These are phyloP conservation scores for Bolboschoenoplectus hybrid DNA, from an alignment of 202 grass and related monocot genomes.

Conservation along the genomic window DNA sequence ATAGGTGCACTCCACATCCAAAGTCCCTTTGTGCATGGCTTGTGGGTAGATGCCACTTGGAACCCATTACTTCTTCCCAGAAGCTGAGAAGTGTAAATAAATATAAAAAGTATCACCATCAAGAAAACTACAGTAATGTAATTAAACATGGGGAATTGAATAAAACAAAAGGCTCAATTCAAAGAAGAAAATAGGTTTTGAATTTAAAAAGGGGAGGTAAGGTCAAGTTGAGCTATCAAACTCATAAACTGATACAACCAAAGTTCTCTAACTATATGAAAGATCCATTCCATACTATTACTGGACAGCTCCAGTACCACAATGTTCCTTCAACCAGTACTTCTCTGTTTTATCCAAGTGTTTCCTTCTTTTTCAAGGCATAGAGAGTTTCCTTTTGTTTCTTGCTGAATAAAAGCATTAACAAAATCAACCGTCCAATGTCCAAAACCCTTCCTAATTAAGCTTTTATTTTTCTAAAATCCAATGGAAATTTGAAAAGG, in stretches of 20 bases:
- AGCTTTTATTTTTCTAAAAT: not conserved
- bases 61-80: conserved; percentile 81
- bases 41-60: conserved; percentile 78
- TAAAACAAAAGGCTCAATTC: conserved; percentile 25
- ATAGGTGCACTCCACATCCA: conserved; percentile 87
- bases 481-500: not conserved
- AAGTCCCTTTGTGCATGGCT: conserved; percentile 85
- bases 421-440: not conserved
- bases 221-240: conserved; percentile 23
- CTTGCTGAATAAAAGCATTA: not conserved
- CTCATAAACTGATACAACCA: conserved; percentile 1
- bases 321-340: conserved; percentile 13
- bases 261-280: conserved; percentile 1
- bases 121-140: conserved; percentile 15
- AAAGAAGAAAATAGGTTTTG: conserved; percentile 7
- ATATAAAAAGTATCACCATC: conserved; percentile 26
- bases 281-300: not conserved
- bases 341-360: not conserved
- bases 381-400: not conserved
- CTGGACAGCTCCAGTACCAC: conserved; percentile 16
- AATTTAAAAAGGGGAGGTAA: not conserved
- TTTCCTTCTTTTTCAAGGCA: not conserved
- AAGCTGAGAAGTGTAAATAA: conserved; percentile 52
- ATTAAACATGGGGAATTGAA: not conserved
- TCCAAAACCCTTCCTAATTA: not conserved